Percentiles rank a stretch among this genome's conserved stretches.
phyloP scores from a whole-genome alignment of 768 basidiomycete genomes.

The Ramaria rubella region DNA sequence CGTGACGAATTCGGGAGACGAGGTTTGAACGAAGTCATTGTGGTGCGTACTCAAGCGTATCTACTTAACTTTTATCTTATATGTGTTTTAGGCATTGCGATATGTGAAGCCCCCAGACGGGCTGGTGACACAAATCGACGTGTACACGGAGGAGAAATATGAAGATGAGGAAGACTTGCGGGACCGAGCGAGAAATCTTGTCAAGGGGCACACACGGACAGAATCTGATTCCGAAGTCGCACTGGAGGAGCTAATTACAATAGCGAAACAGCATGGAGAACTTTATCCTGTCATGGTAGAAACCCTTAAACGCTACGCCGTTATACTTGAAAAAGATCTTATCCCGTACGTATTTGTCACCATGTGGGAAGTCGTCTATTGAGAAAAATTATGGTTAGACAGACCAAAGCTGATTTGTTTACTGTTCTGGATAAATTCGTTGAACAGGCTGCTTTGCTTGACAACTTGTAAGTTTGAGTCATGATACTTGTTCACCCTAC shows the following conservation, averaged over 20 bases:
- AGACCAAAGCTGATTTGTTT: conserved; percentile 54
- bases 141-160: conserved; percentile 83
- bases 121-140: conserved; percentile 70
- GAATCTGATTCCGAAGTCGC: conserved; percentile 47
- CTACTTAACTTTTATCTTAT: not conserved
- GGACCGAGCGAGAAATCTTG: conserved; percentile 45
- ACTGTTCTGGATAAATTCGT: conserved; percentile 59
- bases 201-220: conserved; percentile 20
- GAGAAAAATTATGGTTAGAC: conserved; percentile 32
- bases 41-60: conserved; percentile 44
- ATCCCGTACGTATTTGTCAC: conserved; percentile 44
- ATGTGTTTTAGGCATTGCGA: conserved; percentile 50
- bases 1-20: conserved; percentile 78
- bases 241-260: conserved; percentile 52
- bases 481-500: conserved; percentile 15
- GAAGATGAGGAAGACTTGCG: conserved; percentile 85
- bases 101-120: conserved; percentile 72
- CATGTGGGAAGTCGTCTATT: not conserved
- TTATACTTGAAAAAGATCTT: conserved; percentile 51
- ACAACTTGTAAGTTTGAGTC: conserved; percentile 53
- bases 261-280: conserved; percentile 56
- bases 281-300: conserved; percentile 57
- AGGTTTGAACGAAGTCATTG: conserved; percentile 77
- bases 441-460: conserved; percentile 49
- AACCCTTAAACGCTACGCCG: conserved; percentile 49